phyloP scores from a whole-genome alignment of 768 basidiomycete genomes.

The Lanmaoa pseudosensibilis region DNA sequence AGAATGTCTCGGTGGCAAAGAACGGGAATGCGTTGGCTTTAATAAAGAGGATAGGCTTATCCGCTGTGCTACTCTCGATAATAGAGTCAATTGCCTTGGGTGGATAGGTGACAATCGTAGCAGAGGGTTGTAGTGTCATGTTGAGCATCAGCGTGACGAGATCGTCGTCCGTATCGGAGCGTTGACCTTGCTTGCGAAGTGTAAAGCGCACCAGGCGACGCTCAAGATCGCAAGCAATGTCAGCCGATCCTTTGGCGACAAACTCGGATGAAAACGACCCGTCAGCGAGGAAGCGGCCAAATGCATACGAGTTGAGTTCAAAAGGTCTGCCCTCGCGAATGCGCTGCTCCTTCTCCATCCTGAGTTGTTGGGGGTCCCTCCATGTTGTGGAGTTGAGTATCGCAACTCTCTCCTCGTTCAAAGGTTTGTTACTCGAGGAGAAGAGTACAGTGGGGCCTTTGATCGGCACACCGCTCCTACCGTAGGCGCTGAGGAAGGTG shows the following conservation, averaged over 20 bases:
- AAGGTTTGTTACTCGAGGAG: slow-evolving; percentile 18
- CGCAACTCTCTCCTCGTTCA: slow-evolving; percentile 25
- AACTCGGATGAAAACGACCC: slow-evolving; percentile 37
- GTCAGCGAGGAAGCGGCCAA: slow-evolving; percentile 38
- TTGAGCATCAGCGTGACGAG: neutral
- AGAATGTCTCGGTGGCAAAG: slow-evolving; percentile 16
- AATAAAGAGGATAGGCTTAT: slow-evolving; percentile 31
- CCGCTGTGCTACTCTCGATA: slow-evolving; percentile 5
- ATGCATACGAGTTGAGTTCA: slow-evolving; percentile 28
- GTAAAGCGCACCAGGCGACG: slow-evolving; percentile 33
- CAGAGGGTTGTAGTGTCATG: neutral
- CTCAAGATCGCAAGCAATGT: slow-evolving; percentile 40
- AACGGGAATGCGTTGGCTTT: slow-evolving; percentile 34
- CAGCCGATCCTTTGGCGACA: slow-evolving; percentile 23
- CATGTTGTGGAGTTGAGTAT: slow-evolving; percentile 27
- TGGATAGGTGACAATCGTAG: slow-evolving; percentile 23
- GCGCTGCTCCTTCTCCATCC: slow-evolving; percentile 25
- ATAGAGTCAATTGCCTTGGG: slow-evolving; percentile 24
- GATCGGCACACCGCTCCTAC: slow-evolving; percentile 25
- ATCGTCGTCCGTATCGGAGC: neutral
- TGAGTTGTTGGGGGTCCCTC: slow-evolving; percentile 32
- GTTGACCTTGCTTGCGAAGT: slow-evolving; percentile 26
- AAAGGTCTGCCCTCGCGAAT: slow-evolving; percentile 23
- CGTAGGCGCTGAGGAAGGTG: slow-evolving; percentile 30
- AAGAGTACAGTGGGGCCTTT: slow-evolving; percentile 27